phyloP scores from a whole-genome alignment of 148 eudicot genomes.

The Camellia lanceoleosa region DNA sequence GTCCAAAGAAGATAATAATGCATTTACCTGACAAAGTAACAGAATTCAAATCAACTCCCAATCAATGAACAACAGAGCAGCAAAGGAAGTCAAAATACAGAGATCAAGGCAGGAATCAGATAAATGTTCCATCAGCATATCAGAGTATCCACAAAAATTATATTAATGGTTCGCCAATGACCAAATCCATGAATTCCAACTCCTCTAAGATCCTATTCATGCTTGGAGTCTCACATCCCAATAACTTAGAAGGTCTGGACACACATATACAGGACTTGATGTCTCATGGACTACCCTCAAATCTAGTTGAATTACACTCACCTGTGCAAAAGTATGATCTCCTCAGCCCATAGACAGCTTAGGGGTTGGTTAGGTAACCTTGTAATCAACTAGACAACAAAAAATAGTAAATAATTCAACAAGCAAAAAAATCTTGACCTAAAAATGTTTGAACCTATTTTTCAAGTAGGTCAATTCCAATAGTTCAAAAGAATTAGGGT shows the following conservation, averaged over 20 bases:
- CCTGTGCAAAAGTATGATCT: background rate
- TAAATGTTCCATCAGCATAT: background rate
- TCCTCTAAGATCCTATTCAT: background rate
- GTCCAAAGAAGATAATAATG: slow-evolving; percentile 78
- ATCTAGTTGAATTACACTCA: slow-evolving; percentile 6
- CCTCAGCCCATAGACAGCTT: slow-evolving; percentile 5
- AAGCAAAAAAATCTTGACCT: background rate
- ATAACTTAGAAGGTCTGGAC: background rate
- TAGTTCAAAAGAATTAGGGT: background rate
- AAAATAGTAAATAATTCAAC: background rate
- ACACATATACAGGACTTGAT: slow-evolving; percentile 3
- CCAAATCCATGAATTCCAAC: background rate
- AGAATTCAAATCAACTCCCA: background rate
- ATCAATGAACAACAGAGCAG: slow-evolving; percentile 6
- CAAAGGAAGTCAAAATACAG: background rate
- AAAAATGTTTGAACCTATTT: background rate
- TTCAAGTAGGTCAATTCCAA: slow-evolving; percentile 6
- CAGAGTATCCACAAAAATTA: background rate
- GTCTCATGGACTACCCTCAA: background rate
- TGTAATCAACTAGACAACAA: background rate
- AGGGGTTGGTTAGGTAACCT: background rate
- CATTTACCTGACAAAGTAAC: slow-evolving; percentile 58
- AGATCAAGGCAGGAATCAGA: slow-evolving; percentile 9
- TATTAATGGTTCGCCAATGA: background rate
- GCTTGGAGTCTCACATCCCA: background rate